Evolutionary conservation across 768 basidiomycete species (phyloP).

Genomic region (Hydnum rufescens): DNA sequence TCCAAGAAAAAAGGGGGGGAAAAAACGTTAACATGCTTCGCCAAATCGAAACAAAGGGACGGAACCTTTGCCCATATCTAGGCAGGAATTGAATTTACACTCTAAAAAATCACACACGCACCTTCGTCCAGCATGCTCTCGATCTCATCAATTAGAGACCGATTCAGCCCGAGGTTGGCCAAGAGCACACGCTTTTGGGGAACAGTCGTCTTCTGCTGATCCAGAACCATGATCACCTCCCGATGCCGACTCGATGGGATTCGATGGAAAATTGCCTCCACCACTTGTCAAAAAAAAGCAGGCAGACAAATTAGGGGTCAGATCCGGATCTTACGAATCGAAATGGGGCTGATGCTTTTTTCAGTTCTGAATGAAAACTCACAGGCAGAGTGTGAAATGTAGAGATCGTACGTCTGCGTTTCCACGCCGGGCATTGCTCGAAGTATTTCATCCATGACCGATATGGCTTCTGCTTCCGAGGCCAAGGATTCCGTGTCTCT

Average conservation of each 20-base stretch:
- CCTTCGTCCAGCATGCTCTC: neutral
- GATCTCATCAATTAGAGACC: slow-evolving; percentile 44
- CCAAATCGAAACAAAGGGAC: neutral
- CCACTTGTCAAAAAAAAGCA: slow-evolving; percentile 26
- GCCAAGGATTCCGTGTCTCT: slow-evolving; percentile 52
- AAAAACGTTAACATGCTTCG: neutral
- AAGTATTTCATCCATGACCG: slow-evolving; percentile 44
- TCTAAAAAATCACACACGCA: neutral
- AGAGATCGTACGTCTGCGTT: slow-evolving; percentile 46
- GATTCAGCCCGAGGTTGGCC: slow-evolving; percentile 46
- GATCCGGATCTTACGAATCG: no score
- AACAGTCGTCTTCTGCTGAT: slow-evolving; percentile 39
- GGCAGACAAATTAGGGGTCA: neutral
- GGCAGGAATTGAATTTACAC: neutral
- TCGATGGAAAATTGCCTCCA: slow-evolving; percentile 40
- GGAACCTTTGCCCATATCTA: neutral
- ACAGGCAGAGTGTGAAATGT: slow-evolving; percentile 64
- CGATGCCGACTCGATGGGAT: slow-evolving; percentile 36
- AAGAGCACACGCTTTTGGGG: slow-evolving; percentile 52
- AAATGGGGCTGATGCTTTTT: neutral
- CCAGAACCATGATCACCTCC: slow-evolving; percentile 43
- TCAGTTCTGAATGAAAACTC: slow-evolving; percentile 14
- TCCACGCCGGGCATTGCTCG: slow-evolving; percentile 49
- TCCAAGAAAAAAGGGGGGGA: neutral
- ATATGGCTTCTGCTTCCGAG: slow-evolving; percentile 54